These are phyloP conservation scores for Agaricus blazei DNA, from an alignment of 768 basidiomycete genomes.

Conservation along the genomic window DNA sequence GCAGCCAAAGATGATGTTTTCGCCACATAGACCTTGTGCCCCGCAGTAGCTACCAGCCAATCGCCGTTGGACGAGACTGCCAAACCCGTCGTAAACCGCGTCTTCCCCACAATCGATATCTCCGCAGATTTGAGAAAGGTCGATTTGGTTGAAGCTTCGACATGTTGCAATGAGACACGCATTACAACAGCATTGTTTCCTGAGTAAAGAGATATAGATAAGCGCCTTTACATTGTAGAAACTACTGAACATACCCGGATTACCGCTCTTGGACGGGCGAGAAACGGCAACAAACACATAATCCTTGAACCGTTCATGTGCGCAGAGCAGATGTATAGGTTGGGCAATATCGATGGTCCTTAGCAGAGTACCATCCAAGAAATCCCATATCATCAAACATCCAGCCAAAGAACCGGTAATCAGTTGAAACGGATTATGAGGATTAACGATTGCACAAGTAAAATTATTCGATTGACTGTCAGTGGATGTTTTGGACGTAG, in stretches of 20 bases:
- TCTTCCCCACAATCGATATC: constrained; percentile 61
- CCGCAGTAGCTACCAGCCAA: constrained; percentile 73
- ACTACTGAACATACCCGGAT: constrained; percentile 24
- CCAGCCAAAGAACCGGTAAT: constrained; percentile 84
- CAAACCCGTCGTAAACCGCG: constrained; percentile 55
- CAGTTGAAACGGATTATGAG: constrained; percentile 85
- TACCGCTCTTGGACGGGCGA: constrained; percentile 40
- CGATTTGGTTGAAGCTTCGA: constrained; percentile 17
- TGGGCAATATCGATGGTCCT: constrained; percentile 67
- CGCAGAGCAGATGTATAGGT: constrained; percentile 67
- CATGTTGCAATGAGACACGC: constrained; percentile 54
- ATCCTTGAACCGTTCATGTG: constrained; percentile 64
- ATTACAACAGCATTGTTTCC: constrained; percentile 57
- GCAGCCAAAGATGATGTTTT: constrained; percentile 47
- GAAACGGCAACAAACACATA: constrained; percentile 65
- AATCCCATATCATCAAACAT: constrained; percentile 90
- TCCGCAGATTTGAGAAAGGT: constrained; percentile 45
- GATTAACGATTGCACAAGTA: constrained; percentile 72
- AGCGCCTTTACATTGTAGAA: not conserved
- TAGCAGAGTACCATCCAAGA: constrained; percentile 75
- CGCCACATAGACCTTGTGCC: constrained; percentile 75
- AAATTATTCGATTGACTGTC: constrained; percentile 45
- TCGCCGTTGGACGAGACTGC: constrained; percentile 70
- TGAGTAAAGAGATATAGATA: constrained; percentile 15
- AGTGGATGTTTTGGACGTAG: constrained; percentile 24